Evolutionary conservation across 2,329 filamentous ascomycete genomes (phyloP).

Genomic region (Scedosporium apiospermum): DNA sequence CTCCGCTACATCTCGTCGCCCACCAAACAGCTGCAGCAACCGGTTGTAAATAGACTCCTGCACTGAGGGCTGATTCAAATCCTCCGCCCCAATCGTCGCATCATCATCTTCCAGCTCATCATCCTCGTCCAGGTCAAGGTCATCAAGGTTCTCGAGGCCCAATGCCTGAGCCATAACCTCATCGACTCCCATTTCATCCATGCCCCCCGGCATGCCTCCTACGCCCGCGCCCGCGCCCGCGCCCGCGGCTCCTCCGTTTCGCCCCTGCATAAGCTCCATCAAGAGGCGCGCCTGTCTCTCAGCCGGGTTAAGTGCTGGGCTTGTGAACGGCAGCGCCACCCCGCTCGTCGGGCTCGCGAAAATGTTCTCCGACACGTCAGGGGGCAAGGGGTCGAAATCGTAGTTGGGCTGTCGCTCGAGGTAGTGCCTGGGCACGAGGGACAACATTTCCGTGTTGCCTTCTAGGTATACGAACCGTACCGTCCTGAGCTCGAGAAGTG

Average conservation of each 20-base stretch:
- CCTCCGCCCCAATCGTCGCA: not conserved
- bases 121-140: not conserved
- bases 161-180: not conserved
- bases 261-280: constrained; percentile 6
- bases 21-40: not conserved
- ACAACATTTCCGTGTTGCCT: constrained; percentile 62
- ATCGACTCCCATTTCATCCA: not conserved
- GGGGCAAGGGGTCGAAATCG: constrained; percentile 76
- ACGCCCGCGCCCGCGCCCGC: not conserved
- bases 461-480: constrained; percentile 73
- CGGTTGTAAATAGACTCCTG: constrained; percentile 1
- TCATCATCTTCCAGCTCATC: constrained; percentile 2
- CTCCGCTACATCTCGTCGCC: constrained; percentile 9
- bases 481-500: constrained; percentile 35
- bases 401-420: constrained; percentile 58
- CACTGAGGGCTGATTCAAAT: not conserved
- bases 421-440: constrained; percentile 55
- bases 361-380: constrained; percentile 44
- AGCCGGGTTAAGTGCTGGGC: not conserved
- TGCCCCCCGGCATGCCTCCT: not conserved
- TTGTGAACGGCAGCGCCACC: constrained; percentile 32
- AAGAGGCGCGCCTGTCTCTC: too few species aligned
- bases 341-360: constrained; percentile 30
- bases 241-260: not conserved
- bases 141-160: too few species aligned